Evolutionary conservation across 495 filamentous ascomycete species (phyloP).

Genomic region (Daldinia caldariorum): DNA sequence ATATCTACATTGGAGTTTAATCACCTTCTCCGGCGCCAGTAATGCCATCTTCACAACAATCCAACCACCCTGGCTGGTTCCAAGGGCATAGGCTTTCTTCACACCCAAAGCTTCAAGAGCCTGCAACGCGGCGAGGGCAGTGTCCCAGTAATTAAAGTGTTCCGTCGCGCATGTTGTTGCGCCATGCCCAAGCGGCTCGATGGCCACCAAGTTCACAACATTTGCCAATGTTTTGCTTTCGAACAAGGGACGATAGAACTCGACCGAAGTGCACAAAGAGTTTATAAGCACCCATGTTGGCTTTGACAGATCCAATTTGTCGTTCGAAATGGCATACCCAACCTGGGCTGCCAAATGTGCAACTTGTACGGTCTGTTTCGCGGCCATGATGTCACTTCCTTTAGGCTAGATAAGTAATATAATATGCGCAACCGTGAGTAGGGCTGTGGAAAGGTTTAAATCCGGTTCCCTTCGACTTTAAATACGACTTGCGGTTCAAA

Average conservation of each 20-base stretch:
- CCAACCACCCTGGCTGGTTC: slow-evolving; percentile 73
- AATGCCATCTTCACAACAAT: slow-evolving; percentile 68
- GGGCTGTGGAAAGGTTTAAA: not conserved
- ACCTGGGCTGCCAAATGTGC: slow-evolving; percentile 64
- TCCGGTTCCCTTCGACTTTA: slow-evolving; percentile 14
- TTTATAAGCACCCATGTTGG: slow-evolving; percentile 69
- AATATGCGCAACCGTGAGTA: not conserved
- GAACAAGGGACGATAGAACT: slow-evolving; percentile 64
- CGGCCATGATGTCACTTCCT: slow-evolving; percentile 13
- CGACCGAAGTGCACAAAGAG: slow-evolving; percentile 64
- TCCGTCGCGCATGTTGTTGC: slow-evolving; percentile 53
- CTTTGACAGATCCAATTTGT: slow-evolving; percentile 60
- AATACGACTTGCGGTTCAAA: slow-evolving; percentile 28
- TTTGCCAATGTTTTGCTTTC: slow-evolving; percentile 55
- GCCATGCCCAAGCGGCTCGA: slow-evolving; percentile 68
- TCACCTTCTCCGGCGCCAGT: slow-evolving; percentile 64
- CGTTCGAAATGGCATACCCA: slow-evolving; percentile 60
- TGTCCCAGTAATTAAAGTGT: slow-evolving; percentile 67
- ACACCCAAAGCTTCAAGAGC: slow-evolving; percentile 62
- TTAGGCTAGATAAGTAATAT: not conserved
- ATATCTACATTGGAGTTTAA: not conserved
- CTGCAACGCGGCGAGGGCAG: slow-evolving; percentile 60
- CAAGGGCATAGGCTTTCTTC: slow-evolving; percentile 64
- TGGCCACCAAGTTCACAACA: slow-evolving; percentile 61
- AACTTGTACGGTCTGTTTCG: slow-evolving; percentile 57